Percentiles rank a stretch among this genome's conserved stretches.
Evolutionary conservation across 768 basidiomycete species (phyloP).

Genomic region (Tulasnella sp.): DNA sequence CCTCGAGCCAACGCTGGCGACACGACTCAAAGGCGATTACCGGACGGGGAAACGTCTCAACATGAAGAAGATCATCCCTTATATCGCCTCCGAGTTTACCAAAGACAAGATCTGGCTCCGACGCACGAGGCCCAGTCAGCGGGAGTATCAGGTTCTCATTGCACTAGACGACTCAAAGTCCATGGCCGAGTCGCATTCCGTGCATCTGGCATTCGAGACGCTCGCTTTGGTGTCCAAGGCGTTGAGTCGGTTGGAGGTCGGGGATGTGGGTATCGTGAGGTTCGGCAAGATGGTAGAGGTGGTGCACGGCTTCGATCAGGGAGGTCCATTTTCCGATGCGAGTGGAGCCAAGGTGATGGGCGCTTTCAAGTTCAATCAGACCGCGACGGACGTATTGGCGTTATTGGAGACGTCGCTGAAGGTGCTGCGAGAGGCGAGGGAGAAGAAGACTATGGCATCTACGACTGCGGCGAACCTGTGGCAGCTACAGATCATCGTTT

Average conservation of each 20-base stretch:
- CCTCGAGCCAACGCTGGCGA: constrained; percentile 88
- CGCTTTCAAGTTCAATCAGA: constrained; percentile 83
- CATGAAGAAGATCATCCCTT: constrained; percentile 97
- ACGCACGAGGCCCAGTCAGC: constrained; percentile 81
- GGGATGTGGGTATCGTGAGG: constrained; percentile 84
- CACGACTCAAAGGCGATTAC: constrained; percentile 91
- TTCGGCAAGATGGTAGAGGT: constrained; percentile 86
- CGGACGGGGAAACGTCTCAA: constrained; percentile 95
- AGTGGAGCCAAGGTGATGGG: constrained; percentile 71
- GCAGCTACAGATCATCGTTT: constrained; percentile 98
- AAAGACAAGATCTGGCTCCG: constrained; percentile 99
- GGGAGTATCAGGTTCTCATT: constrained; percentile 92
- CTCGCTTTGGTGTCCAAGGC: constrained; percentile 87
- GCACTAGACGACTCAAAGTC: constrained; percentile 94
- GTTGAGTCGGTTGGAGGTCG: constrained; percentile 82
- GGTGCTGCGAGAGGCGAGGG: constrained; percentile 67
- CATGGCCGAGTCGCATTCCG: constrained; percentile 86
- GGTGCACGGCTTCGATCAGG: constrained; percentile 67
- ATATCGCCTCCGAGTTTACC: constrained; percentile 97
- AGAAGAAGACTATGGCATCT: constrained; percentile 47
- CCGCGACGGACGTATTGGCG: constrained; percentile 74
- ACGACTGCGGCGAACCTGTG: constrained; percentile 73
- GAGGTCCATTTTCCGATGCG: constrained; percentile 68
- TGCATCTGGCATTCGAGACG: constrained; percentile 90
- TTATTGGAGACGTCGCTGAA: constrained; percentile 70